Base-by-base conservation (phyloP, 73 alveolate species). In the Tetrahymena borealis region DNA sequence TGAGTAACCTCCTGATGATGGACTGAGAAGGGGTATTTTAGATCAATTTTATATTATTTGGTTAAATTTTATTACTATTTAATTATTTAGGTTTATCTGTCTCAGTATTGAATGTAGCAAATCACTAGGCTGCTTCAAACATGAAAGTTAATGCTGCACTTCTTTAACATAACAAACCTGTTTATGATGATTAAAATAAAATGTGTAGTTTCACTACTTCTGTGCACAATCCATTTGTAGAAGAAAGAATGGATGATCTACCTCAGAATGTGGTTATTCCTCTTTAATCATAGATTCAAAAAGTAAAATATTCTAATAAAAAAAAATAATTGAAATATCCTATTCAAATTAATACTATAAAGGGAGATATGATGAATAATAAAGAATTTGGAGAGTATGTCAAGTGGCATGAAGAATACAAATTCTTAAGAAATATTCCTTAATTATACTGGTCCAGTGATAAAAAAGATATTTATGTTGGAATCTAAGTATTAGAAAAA, bases 151-250 rank as follows among this genome's bases (percentile, higher is more conserved):
- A 94, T 78, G 96, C 97, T 1, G 90, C 98, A 37, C 42, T 97
- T 24, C 94, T 95, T 33, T 98, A 96, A 90, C 98, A 96, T 1
- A 96, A 91, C 15, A 92, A 90, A 28, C 90, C 97, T 28, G 98
- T 96, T 0, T 78, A 93, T 40, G 94, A 96, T 40, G 97, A 94
- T 20, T 94, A 85, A 35, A 92, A 92, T 10, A 33, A 91, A 3
- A 91, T 90, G 4, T 93, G 94, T 16, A 40, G 91, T 24, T 94
- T 94, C 93, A 94, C 78, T 78, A 94, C 95, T 3, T 78, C 93
- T 10, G 90, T 94, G 15, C 94, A 91, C 13, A 94, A 94, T 79
- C 94, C 97, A 16, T 79, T 93, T 13, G 92, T 40, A 93, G 38
- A 16, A 36, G 91, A 93, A 39, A 93, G 91, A 79, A 93, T 37